phyloP scores from a whole-genome alignment of 306 rosid species.

The Prunus fruticosa region DNA sequence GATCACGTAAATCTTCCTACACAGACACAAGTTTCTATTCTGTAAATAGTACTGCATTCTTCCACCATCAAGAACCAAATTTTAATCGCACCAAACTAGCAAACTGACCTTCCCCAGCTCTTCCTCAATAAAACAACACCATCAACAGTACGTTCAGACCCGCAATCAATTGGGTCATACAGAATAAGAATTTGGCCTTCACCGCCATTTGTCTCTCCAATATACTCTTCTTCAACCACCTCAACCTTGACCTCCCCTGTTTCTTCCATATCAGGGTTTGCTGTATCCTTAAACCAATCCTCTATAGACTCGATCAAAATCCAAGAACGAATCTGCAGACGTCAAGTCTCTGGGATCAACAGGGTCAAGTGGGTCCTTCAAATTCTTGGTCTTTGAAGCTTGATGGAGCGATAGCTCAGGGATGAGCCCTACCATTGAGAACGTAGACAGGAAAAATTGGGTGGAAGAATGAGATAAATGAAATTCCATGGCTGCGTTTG shows the following conservation, averaged over 20 bases:
- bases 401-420: constrained; percentile 16
- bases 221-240: neutral
- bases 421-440: constrained; percentile 33
- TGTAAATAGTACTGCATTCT: too few relatives aligned
- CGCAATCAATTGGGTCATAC: constrained; percentile 13
- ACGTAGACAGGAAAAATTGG: neutral
- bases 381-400: constrained; percentile 27
- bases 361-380: constrained; percentile 25
- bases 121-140: constrained; percentile 32
- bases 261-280: constrained; percentile 30
- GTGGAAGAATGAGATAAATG: neutral
- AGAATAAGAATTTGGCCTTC: neutral
- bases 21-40: too few relatives aligned
- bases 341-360: constrained; percentile 33
- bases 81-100: constrained; percentile 13
- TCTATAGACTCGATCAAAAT: constrained; percentile 46
- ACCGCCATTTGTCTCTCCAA: neutral
- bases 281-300: constrained; percentile 32
- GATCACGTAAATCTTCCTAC: too few relatives aligned
- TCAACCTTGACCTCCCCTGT: constrained; percentile 6
- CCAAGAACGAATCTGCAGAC: constrained; percentile 57
- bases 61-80: constrained; percentile 11
- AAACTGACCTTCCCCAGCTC: constrained; percentile 50
- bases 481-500: constrained; percentile 17
- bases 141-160: constrained; percentile 4